These are phyloP conservation scores for Curvularia eragrostidis DNA, from an alignment of 2,329 filamentous ascomycete species.

Conservation along the genomic window DNA sequence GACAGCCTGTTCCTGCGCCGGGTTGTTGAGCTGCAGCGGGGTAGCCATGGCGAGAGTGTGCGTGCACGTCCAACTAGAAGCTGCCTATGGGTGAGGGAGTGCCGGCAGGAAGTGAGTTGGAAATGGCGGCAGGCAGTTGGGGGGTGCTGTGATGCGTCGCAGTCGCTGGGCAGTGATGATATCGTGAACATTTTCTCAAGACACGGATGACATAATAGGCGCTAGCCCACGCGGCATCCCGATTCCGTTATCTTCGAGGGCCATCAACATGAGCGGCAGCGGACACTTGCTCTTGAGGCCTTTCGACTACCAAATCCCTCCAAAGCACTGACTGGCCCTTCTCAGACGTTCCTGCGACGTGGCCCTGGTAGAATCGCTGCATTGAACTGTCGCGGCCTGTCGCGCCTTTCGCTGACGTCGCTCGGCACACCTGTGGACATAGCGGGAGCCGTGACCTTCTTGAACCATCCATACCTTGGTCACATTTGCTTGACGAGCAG, in stretches of 20 bases:
- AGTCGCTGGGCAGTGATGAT: slow-evolving; percentile 30
- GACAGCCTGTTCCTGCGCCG: slow-evolving; percentile 43
- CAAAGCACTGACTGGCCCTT: slow-evolving; percentile 8
- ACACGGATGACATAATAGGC: slow-evolving; percentile 38
- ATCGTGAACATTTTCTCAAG: slow-evolving; percentile 40
- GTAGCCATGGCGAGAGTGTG: slow-evolving; percentile 30
- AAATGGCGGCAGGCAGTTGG: slow-evolving; percentile 22
- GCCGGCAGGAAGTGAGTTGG: slow-evolving; percentile 28
- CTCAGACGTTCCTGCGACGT: slow-evolving; percentile 23
- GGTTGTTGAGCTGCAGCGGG: slow-evolving; percentile 42
- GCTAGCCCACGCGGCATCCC: slow-evolving; percentile 21
- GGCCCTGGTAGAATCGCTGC: slow-evolving; percentile 12
- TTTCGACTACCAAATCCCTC: slow-evolving; percentile 14
- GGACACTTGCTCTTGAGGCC: slow-evolving; percentile 25
- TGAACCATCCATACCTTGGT: slow-evolving; percentile 26
- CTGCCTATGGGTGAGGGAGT: slow-evolving; percentile 14
- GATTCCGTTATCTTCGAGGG: slow-evolving; percentile 19
- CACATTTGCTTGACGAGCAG: slow-evolving; percentile 13
- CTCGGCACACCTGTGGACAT: slow-evolving; percentile 31
- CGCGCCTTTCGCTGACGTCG: slow-evolving; percentile 29
- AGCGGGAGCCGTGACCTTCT: slow-evolving; percentile 23
- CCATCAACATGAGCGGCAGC: slow-evolving; percentile 10
- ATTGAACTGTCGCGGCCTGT: slow-evolving; percentile 19
- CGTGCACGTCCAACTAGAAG: slow-evolving; percentile 6
- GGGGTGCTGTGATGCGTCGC: slow-evolving; percentile 23